Conservation (phyloP, 2,329 filamentous ascomycete species). For the Bimuria novae-zelandiae region DNA sequence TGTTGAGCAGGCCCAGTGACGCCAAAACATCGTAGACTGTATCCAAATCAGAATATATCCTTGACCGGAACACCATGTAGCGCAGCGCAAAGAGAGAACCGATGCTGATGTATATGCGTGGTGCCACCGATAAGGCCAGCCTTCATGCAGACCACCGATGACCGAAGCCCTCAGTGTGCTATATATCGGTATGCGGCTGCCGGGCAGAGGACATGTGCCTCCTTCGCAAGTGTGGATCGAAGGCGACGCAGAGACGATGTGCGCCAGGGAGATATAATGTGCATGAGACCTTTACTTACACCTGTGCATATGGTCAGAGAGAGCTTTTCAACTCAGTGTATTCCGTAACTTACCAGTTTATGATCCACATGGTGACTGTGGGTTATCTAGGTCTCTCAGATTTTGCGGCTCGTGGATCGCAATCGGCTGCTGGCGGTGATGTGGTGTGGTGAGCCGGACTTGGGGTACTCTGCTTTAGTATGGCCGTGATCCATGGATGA, state of each 20-base stretch:
- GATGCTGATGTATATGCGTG: background rate
- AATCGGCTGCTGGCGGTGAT: background rate
- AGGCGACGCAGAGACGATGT: background rate
- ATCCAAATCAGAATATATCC: constrained; percentile 14
- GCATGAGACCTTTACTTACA: constrained; percentile 20
- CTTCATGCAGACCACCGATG: background rate
- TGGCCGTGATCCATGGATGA: too few species aligned
- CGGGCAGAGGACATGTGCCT: background rate
- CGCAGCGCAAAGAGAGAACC: background rate
- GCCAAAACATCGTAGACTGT: constrained; percentile 88
- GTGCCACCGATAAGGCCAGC: constrained; percentile 1
- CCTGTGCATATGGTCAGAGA: constrained; percentile 13
- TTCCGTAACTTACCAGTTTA: constrained; percentile 71
- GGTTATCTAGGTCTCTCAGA: background rate
- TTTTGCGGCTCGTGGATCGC: background rate
- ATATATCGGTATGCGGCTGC: background rate
- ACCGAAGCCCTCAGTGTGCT: background rate
- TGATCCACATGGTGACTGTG: constrained; percentile 72
- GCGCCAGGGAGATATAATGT: background rate
- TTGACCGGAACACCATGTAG: background rate
- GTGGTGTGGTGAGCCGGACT: constrained; percentile 2
- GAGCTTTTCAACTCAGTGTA: background rate
- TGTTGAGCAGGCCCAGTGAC: constrained; percentile 86
- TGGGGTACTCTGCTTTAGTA: too few species aligned
- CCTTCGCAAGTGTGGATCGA: background rate